phyloP scores from a whole-genome alignment of 306 rosid genomes.

The Glycine latifolia region DNA sequence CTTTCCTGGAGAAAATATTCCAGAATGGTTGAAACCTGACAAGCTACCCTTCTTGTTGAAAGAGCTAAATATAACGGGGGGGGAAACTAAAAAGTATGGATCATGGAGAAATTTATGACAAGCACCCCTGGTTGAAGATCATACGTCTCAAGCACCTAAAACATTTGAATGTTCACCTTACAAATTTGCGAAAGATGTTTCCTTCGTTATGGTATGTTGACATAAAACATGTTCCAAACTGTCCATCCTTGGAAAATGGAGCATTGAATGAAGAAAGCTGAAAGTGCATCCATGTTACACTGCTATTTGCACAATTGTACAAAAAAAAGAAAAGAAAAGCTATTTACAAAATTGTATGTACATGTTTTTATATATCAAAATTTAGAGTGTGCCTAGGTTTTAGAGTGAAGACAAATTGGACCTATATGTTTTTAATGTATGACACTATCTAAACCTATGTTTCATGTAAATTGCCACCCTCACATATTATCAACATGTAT shows the following conservation, averaged over 20 bases:
- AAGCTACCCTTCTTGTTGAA: background rate
- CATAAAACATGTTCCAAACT: background rate
- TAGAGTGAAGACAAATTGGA: too few species aligned
- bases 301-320: too few species aligned
- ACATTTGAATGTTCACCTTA: background rate
- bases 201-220: background rate
- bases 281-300: background rate
- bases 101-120: background rate
- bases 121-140: background rate
- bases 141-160: background rate
- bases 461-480: too few species aligned
- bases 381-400: too few species aligned
- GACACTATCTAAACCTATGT: too few species aligned
- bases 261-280: background rate
- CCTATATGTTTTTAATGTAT: too few species aligned
- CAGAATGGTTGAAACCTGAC: background rate
- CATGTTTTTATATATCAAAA: too few species aligned
- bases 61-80: background rate
- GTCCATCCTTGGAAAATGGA: background rate
- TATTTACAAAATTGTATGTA: too few species aligned
- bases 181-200: background rate
- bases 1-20: background rate
- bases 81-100: background rate
- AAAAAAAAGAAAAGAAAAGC: too few species aligned
- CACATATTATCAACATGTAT: too few species aligned